Conservation (phyloP, 495 filamentous ascomycete genomes). For the Penicillium chermesinum region DNA sequence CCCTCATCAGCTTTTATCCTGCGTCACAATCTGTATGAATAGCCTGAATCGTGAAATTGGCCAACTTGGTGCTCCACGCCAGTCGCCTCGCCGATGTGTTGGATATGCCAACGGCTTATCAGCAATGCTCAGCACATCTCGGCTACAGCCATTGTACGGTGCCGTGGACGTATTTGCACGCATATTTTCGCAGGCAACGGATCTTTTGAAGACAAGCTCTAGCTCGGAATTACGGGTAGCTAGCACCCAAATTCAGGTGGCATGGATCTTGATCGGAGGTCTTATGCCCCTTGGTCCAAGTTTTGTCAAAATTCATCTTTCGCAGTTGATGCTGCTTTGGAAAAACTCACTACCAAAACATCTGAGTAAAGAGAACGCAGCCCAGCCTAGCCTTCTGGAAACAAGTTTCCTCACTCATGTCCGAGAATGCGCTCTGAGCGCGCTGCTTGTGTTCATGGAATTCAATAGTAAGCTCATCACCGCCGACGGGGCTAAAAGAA, state of each 20-base stretch:
- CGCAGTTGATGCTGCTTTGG: constrained; percentile 93
- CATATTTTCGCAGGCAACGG: constrained; percentile 84
- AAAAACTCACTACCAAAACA: constrained; percentile 95
- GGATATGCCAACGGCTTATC: constrained; percentile 93
- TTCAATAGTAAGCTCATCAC: constrained; percentile 92
- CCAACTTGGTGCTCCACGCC: constrained; percentile 67
- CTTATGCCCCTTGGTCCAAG: constrained; percentile 95
- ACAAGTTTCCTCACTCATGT: constrained; percentile 92
- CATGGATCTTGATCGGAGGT: constrained; percentile 95
- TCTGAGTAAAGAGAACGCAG: constrained; percentile 81
- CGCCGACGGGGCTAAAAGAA: constrained; percentile 87
- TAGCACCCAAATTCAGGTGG: constrained; percentile 92
- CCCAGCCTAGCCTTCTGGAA: constrained; percentile 75
- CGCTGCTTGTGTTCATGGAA: constrained; percentile 85
- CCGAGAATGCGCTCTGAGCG: constrained; percentile 88
- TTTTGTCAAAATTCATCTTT: constrained; percentile 98
- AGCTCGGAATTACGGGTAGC: constrained; percentile 87
- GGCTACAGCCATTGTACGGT: constrained; percentile 82
- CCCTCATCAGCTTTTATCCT: constrained; percentile 84
- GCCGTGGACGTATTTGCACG: constrained; percentile 93
- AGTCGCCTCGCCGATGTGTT: constrained; percentile 77
- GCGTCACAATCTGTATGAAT: constrained; percentile 94
- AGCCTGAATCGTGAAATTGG: constrained; percentile 82
- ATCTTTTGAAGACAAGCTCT: constrained; percentile 86
- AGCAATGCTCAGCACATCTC: constrained; percentile 84